Evolutionary conservation across 257 asterid genomes (phyloP), one percentile per base, ranked within the genome.

Genomic region (Solanum sparsipilum): DNA sequence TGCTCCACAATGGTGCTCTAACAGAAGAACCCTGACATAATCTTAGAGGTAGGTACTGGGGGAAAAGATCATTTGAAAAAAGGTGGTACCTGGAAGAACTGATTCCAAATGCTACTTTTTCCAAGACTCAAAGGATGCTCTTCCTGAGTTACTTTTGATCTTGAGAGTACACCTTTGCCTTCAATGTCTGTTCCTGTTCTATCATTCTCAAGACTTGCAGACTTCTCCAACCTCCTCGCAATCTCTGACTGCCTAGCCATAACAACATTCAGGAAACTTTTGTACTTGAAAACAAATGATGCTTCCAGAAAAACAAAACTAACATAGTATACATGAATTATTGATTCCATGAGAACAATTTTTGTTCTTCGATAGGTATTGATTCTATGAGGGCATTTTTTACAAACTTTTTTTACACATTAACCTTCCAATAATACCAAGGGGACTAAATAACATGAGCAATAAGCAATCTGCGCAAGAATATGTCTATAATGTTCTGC

Each of bases 81-180:
- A 41, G 23, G 65, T 23, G 41, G 87, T 91, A 95, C 98, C 98
- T 96, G 96, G 90, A 96, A 96, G 91, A 94, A 96, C 86, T 94
- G 96, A 91, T 96, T 95, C 99, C 99, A 96, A 88, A 96, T 84
- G 92, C 99, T 96, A 70, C 94, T 93, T 90, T 94, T 93, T 88
- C 98, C 98, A 81, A 95, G 98, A 91, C 98, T 94, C 84, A 96
- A 92, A 88, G 99, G 99, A 91, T 96, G 99, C 90, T 96, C 99
- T 83, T 93, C 98, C 16, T 96, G 98, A 89, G 90, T 87, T 76
- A 95, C 92, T 88, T 95, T 97, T 86, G 98, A 95, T 89, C 98
- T 95, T 88, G 98, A 94, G 90, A 96, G 98, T 83, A 93, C 92
- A 65, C 96, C 98, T 87, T 90, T 94, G 90, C 68, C 92, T 83